phyloP scores from a whole-genome alignment of 2,329 filamentous ascomycete genomes.

The Aspergillus sp. region DNA sequence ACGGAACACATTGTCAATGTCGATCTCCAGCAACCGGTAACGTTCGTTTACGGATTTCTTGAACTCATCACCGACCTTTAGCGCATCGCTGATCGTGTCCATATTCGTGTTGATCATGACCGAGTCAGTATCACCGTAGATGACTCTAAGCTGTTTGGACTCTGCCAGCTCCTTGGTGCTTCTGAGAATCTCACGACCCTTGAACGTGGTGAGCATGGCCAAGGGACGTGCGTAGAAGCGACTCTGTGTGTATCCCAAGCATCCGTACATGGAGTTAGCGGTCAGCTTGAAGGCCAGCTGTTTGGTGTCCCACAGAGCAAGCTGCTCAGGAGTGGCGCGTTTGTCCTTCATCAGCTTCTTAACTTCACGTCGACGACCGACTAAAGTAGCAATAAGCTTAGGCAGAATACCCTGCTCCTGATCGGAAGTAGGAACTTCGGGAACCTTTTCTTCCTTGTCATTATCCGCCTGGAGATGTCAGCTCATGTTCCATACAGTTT shows the following conservation, averaged over 20 bases:
- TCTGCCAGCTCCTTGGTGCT: conserved; percentile 96
- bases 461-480: conserved; percentile 48
- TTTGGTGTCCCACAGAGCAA: conserved; percentile 97
- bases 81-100: conserved; percentile 84
- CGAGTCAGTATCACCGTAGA: conserved; percentile 98
- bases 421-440: conserved; percentile 73
- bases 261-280: conserved; percentile 99
- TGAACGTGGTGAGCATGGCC: conserved; percentile 93
- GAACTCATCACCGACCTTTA: conserved; percentile 92
- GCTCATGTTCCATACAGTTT: not conserved
- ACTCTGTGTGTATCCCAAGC: conserved; percentile 93
- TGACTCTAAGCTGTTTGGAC: conserved; percentile 85
- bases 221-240: conserved; percentile 95
- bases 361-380: conserved; percentile 84
- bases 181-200: conserved; percentile 93
- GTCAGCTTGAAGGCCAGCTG: conserved; percentile 95
- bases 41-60: conserved; percentile 92
- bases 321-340: conserved; percentile 77
- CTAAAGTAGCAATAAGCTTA: conserved; percentile 85
- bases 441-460: conserved; percentile 83
- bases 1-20: conserved; percentile 96
- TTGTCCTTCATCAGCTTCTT: conserved; percentile 98
- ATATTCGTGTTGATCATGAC: conserved; percentile 99
- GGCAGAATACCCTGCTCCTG: conserved; percentile 84
- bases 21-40: conserved; percentile 91